Percentiles rank a stretch among this genome's conserved stretches.
phyloP scores from a whole-genome alignment of 306 rosid species.

The Malus asiatica region DNA sequence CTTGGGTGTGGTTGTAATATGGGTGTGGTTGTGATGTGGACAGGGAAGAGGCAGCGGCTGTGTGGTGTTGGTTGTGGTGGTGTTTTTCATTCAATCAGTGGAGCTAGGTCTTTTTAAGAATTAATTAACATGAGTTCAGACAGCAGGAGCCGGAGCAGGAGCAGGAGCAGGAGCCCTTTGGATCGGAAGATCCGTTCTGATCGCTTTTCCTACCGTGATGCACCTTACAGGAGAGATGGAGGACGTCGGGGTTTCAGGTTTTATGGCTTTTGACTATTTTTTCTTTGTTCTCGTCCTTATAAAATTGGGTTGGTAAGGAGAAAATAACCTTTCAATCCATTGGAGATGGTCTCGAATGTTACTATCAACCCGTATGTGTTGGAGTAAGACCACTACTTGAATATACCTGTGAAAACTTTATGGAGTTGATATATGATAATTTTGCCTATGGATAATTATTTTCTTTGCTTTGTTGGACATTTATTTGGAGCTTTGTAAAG shows the following conservation, averaged over 20 bases:
- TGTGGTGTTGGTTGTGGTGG: conserved; percentile 63
- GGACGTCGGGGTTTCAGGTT: conserved; percentile 98
- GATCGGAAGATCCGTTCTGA: conserved; percentile 94
- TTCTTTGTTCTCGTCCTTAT: conserved; percentile 17
- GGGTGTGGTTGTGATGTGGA: conserved; percentile 97
- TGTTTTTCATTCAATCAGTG: conserved; percentile 49
- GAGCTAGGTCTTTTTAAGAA: conserved; percentile 53
- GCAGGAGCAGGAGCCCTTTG: conserved; percentile 93
- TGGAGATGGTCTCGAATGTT: conserved; percentile 16
- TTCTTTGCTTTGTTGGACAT: background rate
- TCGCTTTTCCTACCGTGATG: conserved; percentile 86
- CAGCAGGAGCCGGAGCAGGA: conserved; percentile 88
- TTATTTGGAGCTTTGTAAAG: background rate
- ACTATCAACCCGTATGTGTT: conserved; percentile 3
- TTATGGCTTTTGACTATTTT: conserved; percentile 35
- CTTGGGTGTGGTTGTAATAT: conserved; percentile 88
- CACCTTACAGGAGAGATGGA: conserved; percentile 94
- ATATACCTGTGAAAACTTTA: background rate
- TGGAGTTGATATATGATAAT: background rate
- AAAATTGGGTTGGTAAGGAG: conserved; percentile 26
- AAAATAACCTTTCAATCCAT: conserved; percentile 9
- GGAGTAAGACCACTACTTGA: background rate
- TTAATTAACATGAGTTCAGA: conserved; percentile 73
- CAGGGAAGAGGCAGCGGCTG: conserved; percentile 80
- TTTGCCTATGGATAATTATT: background rate